Evolutionary conservation across 106 monocot genomes (phyloP).

Genomic region (Vanilla planifolia): DNA sequence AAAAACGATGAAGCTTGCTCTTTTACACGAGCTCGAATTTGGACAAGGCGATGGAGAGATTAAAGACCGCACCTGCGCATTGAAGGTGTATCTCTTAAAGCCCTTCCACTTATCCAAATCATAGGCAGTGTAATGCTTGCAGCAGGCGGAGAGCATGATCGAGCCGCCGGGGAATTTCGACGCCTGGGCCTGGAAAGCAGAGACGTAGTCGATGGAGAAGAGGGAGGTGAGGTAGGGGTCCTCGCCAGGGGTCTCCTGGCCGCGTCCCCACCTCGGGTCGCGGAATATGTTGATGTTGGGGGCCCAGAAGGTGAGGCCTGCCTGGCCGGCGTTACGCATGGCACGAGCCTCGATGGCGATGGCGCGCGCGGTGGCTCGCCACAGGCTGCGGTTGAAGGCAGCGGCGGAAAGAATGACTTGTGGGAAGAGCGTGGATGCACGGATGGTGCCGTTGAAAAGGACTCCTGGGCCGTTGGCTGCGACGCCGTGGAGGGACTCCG

Average conservation of each 20-base stretch:
- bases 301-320: slow-evolving; percentile 75
- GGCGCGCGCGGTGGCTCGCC: slow-evolving; percentile 59
- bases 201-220: slow-evolving; percentile 57
- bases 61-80: slow-evolving; percentile 55
- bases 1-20: too few relatives aligned
- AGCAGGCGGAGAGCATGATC: slow-evolving; percentile 70
- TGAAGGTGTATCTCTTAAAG: slow-evolving; percentile 31
- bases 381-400: slow-evolving; percentile 61
- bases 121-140: slow-evolving; percentile 82
- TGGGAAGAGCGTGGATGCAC: slow-evolving; percentile 62
- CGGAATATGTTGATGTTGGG: slow-evolving; percentile 82
- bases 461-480: slow-evolving; percentile 50
- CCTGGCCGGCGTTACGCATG: slow-evolving; percentile 64
- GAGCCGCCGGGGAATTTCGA: slow-evolving; percentile 7
- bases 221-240: slow-evolving; percentile 43
- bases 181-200: slow-evolving; percentile 62
- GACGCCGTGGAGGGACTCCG: slow-evolving; percentile 81
- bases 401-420: slow-evolving; percentile 87
- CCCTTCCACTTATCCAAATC: slow-evolving; percentile 73
- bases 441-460: slow-evolving; percentile 41
- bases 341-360: slow-evolving; percentile 64
- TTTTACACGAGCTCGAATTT: too few relatives aligned
- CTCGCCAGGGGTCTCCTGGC: slow-evolving; percentile 92
- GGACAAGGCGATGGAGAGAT: too few relatives aligned
- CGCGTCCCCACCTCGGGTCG: slow-evolving; percentile 88